phyloP scores from a whole-genome alignment of 148 eudicot genomes.

The Rhododendron griersonianum region DNA sequence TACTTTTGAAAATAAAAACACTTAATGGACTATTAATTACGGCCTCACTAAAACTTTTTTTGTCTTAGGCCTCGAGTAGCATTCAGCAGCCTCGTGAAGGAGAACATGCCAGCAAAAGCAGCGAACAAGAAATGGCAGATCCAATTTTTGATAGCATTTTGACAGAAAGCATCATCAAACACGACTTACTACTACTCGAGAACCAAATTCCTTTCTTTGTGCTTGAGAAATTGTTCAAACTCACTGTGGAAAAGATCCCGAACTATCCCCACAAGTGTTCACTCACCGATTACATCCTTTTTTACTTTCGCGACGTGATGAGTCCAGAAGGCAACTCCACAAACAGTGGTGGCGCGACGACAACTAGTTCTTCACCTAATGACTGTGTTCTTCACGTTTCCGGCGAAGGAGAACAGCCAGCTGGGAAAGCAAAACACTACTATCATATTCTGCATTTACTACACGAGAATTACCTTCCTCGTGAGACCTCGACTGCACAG shows the following conservation, averaged over 20 bases:
- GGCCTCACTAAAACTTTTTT: background rate
- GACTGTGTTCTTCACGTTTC: background rate
- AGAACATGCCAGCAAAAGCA: background rate
- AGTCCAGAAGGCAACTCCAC: background rate
- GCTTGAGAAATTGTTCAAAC: background rate
- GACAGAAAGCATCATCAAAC: background rate
- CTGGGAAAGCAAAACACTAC: background rate
- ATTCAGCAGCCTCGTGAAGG: background rate
- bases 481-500: background rate
- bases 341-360: background rate
- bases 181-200: constrained; percentile 3
- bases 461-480: background rate
- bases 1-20: no score
- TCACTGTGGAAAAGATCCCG: background rate
- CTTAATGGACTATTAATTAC: no score
- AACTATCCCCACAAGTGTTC: background rate
- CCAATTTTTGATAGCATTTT: background rate
- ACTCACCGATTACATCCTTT: background rate
- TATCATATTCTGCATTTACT: background rate
- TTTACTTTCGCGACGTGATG: background rate
- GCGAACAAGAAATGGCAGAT: background rate
- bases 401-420: background rate
- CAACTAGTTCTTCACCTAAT: background rate
- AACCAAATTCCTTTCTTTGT: constrained; percentile 10
- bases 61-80: background rate